Base-by-base conservation (phyloP, 2,329 filamentous ascomycete genomes). In the Cladosporium sp. region DNA sequence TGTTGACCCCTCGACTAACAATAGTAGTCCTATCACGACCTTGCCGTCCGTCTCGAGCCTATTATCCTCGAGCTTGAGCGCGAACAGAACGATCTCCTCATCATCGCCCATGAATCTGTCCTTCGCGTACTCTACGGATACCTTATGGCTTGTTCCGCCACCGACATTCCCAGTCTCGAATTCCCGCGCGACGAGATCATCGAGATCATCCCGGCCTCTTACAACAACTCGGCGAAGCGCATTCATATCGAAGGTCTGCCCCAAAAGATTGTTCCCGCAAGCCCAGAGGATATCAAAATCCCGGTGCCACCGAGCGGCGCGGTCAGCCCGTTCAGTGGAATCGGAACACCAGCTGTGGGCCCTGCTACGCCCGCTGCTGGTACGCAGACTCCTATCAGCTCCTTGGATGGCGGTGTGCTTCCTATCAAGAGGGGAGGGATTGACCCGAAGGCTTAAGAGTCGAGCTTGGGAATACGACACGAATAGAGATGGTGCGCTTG, bases 161-260 rank as follows among this genome's bases (percentile, higher is more conserved):
- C 86, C 69, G 90, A 95, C 64, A 99, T 99, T 56, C 93, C 93
- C 3, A 86, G 85, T 60, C 81, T 99, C 55, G 88, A 89, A 58
- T 99, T 99, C 64, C 93, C 93, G 3, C 87, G 93, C 38, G 86
- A 99, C 65, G 90, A 99, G 68, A 97, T 99, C 65, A 96, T 99
- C 59, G 93, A 99, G 82, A 96, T 99, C 66, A 95, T 97, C 53
- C 95, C 93, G 3, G 91, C 92, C 15, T 92, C 89, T 27, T 99
- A 99, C 71, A 93, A 96, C 73, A 99, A 99, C 65, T 87, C 93
- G 69, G 89, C 92, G 17, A 93, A 89, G 68, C 84, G 90, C 52
- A 90, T 99, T 61, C 84, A 87, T 61, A 95, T 99, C 56, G 86
- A 88, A 3, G 76, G 75, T 51, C 74, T 88, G 7, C 80, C 80